Evolutionary conservation across 1,284 basidiomycete species (phyloP).

Genomic region (Ganoderma leucocontextum): DNA sequence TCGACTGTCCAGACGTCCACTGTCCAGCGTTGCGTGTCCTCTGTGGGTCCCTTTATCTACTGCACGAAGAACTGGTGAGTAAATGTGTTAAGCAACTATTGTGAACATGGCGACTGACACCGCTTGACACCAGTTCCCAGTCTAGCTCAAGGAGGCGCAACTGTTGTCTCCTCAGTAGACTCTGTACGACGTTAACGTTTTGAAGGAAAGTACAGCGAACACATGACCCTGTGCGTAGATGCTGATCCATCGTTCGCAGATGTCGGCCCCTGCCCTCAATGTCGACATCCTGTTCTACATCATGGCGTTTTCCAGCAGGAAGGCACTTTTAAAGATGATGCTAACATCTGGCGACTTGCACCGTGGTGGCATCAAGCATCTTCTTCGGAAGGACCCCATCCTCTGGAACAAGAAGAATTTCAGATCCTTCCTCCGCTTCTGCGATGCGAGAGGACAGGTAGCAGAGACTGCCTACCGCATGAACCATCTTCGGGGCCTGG

Average conservation of each 20-base stretch:
- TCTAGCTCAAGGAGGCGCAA: not conserved
- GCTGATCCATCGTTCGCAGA: not conserved
- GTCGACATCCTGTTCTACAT: not conserved
- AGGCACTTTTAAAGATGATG: not conserved
- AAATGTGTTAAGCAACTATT: not conserved
- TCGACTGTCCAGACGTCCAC: not conserved
- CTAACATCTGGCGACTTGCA: not conserved
- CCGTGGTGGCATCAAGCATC: not conserved
- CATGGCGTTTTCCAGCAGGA: slow-evolving; percentile 1
- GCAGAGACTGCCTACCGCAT: not conserved
- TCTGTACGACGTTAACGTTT: not conserved
- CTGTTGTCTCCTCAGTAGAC: not conserved
- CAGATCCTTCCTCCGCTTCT: not conserved
- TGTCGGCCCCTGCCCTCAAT: not conserved
- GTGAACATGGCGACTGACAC: not conserved
- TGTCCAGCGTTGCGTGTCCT: not conserved
- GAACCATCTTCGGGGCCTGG: not conserved
- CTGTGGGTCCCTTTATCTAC: not conserved
- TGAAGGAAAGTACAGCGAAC: not conserved
- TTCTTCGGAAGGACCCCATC: not conserved
- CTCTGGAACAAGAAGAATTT: not conserved
- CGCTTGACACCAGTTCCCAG: not conserved
- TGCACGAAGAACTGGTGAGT: not conserved
- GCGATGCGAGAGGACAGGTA: not conserved
- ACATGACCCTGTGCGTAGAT: not conserved